phyloP scores from a whole-genome alignment of 768 basidiomycete genomes.

The Hygrocybe coccinea region DNA sequence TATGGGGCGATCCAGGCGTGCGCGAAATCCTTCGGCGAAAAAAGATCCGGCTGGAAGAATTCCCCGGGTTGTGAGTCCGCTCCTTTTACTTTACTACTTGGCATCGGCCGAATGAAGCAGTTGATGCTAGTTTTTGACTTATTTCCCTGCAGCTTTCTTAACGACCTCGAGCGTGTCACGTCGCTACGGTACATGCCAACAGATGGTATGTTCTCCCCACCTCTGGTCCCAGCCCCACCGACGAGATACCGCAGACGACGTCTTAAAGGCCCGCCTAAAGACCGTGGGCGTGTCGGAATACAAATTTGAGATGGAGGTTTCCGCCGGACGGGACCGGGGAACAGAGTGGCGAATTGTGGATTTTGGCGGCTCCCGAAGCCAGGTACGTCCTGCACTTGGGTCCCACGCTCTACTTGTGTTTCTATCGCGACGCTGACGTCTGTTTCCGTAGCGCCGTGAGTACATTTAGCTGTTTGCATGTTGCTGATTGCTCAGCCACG shows the following conservation, averaged over 20 bases:
- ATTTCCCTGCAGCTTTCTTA: constrained; percentile 51
- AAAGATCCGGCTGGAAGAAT: constrained; percentile 65
- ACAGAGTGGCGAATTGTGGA: constrained; percentile 76
- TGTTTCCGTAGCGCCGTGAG: constrained; percentile 32
- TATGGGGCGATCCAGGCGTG: constrained; percentile 66
- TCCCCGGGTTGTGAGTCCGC: constrained; percentile 64
- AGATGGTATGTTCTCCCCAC: constrained; percentile 45
- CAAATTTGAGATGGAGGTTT: constrained; percentile 70
- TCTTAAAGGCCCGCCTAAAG: constrained; percentile 70
- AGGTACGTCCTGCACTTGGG: constrained; percentile 39
- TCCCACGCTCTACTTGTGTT: background rate
- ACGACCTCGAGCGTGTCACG: constrained; percentile 63
- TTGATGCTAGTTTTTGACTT: background rate
- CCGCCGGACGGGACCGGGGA: constrained; percentile 47
- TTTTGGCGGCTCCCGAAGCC: constrained; percentile 70
- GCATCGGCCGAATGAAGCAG: background rate
- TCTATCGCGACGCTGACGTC: constrained; percentile 9
- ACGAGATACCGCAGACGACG: constrained; percentile 52
- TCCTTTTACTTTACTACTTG: background rate
- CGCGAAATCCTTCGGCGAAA: constrained; percentile 48
- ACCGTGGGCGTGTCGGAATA: constrained; percentile 78
- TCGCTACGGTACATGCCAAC: constrained; percentile 60
- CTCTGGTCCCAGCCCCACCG: background rate
- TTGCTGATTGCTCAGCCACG: background rate
- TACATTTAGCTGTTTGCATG: background rate